Conservation (phyloP, 495 filamentous ascomycete genomes). For the Astrothelium macrocarpum region DNA sequence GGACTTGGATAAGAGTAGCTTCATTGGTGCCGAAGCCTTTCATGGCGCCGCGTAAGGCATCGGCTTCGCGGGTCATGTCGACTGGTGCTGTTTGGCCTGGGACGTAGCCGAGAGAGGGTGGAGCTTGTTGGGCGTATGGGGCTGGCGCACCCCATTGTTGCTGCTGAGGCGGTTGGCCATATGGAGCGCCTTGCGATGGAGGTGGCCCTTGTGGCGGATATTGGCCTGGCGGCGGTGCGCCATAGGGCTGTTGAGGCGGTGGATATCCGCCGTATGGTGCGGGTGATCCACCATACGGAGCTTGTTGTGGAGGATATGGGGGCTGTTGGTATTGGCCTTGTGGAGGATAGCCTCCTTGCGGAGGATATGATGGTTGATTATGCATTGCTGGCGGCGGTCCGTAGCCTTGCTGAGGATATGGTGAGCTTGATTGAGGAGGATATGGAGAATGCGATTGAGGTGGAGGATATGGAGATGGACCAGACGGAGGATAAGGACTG, state of each 20-base stretch:
- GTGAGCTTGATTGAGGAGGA: conserved; percentile 23
- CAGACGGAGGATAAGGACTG: neutral
- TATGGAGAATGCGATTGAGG: conserved; percentile 17
- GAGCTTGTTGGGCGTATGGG: conserved; percentile 13
- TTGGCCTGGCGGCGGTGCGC: conserved; percentile 12
- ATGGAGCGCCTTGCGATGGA: conserved; percentile 7
- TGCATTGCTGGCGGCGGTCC: conserved; percentile 23
- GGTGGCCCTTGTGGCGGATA: conserved; percentile 2
- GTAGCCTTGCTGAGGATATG: conserved; percentile 30
- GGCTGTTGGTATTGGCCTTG: conserved; percentile 23
- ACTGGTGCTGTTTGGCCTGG: conserved; percentile 18
- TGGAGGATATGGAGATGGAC: neutral
- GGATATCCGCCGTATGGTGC: conserved; percentile 12
- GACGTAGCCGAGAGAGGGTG: conserved; percentile 25
- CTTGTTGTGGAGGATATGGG: neutral
- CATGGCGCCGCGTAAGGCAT: conserved; percentile 68
- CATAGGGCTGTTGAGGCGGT: conserved; percentile 10
- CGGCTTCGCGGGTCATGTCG: conserved; percentile 45
- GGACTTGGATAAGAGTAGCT: conserved; percentile 53
- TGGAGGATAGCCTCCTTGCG: conserved; percentile 32
- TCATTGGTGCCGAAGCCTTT: conserved; percentile 90
- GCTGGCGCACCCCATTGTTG: conserved; percentile 7
- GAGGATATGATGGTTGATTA: conserved; percentile 14
- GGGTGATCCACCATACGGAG: conserved; percentile 14
- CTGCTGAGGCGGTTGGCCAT: conserved; percentile 13